Conservation (phyloP, 2,329 filamentous ascomycete genomes). For the Alternaria panax region DNA sequence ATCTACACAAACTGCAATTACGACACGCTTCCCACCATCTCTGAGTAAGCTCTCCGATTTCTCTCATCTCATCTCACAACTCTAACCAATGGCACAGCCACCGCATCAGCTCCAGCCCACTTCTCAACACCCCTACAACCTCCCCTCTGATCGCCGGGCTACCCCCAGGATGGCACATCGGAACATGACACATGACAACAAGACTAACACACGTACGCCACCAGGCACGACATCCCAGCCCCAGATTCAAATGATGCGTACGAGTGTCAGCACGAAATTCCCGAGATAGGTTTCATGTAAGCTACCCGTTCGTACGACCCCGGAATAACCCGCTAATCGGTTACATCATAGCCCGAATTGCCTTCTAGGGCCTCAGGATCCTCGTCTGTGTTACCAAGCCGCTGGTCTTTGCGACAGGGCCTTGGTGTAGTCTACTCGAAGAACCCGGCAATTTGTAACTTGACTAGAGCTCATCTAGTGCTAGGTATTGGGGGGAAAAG, state of each 20-base stretch:
- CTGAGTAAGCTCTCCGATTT: neutral
- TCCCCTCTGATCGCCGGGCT: neutral
- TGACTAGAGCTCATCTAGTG: neutral
- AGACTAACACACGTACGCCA: neutral
- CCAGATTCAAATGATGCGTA: neutral
- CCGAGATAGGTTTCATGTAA: neutral
- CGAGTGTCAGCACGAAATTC: neutral
- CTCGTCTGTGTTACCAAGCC: conserved; percentile 6
- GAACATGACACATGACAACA: neutral
- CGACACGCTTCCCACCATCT: neutral
- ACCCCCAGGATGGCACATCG: neutral
- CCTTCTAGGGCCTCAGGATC: neutral
- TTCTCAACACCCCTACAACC: neutral
- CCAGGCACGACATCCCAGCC: neutral
- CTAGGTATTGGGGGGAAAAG: neutral
- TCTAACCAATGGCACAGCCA: neutral
- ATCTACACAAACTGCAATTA: neutral
- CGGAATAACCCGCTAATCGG: neutral
- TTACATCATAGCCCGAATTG: neutral
- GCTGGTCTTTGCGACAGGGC: conserved; percentile 1
- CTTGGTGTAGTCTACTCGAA: conserved; percentile 1
- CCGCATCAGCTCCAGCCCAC: neutral
- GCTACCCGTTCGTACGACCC: neutral
- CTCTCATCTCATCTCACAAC: neutral
- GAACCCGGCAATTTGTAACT: neutral